Percentiles rank a stretch among this genome's conserved stretches.
Conservation (phyloP, 805 yeast species). For the Metschnikowia cerradonensis region DNA sequence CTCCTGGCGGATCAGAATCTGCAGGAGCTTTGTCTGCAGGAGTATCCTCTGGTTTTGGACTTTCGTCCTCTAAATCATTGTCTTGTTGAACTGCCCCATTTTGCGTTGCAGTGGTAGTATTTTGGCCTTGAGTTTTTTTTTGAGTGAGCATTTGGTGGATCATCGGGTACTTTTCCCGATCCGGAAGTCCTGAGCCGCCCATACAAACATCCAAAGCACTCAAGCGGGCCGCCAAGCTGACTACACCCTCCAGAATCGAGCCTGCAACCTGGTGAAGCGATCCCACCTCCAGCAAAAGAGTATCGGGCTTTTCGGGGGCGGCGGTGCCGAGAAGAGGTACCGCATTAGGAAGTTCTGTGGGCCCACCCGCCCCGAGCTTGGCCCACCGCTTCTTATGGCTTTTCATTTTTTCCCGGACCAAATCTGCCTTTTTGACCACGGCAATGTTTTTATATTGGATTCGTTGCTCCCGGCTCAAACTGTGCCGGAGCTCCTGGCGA, state of each 20-base stretch:
- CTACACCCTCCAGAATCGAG: background rate
- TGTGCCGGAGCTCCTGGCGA: constrained; percentile 29
- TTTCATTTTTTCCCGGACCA: background rate
- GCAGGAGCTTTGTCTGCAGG: too few relatives aligned
- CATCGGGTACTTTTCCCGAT: constrained; percentile 9
- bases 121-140: background rate
- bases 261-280: background rate
- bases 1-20: too few relatives aligned
- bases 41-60: too few relatives aligned
- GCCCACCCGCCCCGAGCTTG: background rate
- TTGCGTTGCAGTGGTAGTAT: background rate
- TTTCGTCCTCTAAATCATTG: too few relatives aligned
- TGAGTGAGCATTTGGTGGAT: background rate
- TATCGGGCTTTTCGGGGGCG: background rate
- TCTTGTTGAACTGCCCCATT: too few relatives aligned
- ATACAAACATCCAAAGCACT: constrained; percentile 3
- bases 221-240: constrained; percentile 6
- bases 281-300: background rate
- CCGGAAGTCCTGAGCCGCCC: constrained; percentile 8
- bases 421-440: constrained; percentile 24
- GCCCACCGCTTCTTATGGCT: background rate
- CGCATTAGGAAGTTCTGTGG: background rate
- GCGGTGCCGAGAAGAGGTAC: background rate
- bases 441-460: constrained; percentile 38
- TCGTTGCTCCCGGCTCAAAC: constrained; percentile 35